phyloP scores from a whole-genome alignment of 192 early-diverging fungal species.

The Mortierella alpina region DNA sequence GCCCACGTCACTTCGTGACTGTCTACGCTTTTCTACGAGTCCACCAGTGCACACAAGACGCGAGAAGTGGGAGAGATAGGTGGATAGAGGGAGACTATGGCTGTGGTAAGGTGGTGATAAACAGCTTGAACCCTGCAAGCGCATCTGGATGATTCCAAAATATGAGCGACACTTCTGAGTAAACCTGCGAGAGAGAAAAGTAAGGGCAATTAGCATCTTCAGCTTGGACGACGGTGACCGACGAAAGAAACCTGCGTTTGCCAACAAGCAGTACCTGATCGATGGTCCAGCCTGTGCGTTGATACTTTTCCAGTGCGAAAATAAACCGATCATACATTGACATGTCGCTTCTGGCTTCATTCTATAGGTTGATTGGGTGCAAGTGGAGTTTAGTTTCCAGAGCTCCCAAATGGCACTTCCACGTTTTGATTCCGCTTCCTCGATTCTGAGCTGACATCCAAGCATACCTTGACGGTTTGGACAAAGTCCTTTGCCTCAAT shows the following conservation, averaged over 20 bases:
- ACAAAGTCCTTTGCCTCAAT: conserved; percentile 54
- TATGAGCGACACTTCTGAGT: conserved; percentile 52
- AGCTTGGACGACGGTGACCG: no score
- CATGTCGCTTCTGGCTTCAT: conserved; percentile 40
- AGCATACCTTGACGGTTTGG: conserved; percentile 43
- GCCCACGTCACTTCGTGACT: not conserved
- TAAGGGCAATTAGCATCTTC: no score
- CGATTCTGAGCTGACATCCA: not conserved
- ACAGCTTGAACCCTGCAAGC: conserved; percentile 46
- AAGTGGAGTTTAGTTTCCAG: no score
- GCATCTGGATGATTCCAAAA: conserved; percentile 53
- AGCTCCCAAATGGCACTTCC: not conserved
- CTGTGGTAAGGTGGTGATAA: conserved; percentile 37
- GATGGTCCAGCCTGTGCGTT: conserved; percentile 46
- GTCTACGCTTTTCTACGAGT: no score
- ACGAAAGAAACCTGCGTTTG: no score
- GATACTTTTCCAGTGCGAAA: conserved; percentile 51
- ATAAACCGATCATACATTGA: conserved; percentile 54
- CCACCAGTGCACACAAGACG: no score
- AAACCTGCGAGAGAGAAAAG: conserved; percentile 18
- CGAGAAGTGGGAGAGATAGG: no score
- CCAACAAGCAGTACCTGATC: conserved; percentile 24
- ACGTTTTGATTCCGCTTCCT: not conserved
- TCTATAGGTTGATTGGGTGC: not conserved
- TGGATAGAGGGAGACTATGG: no score